A percentile compares a stretch with the other conserved stretches of the same genome.
Evolutionary conservation across 2,329 filamentous ascomycete genomes (phyloP).

Genomic region (Myriosclerotinia scirpicola): DNA sequence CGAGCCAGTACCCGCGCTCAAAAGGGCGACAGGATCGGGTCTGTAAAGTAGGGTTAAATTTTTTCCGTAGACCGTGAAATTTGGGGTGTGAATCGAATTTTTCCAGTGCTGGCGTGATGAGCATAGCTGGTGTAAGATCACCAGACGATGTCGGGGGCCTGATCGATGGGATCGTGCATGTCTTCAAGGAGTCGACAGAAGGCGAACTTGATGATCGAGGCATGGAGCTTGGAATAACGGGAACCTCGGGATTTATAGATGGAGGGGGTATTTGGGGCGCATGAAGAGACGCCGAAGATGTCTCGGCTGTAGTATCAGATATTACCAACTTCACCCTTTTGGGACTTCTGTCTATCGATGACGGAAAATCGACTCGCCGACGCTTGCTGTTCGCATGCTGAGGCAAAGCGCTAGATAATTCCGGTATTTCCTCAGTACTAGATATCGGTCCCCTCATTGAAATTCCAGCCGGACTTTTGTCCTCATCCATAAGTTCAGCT

Average conservation of each 20-base stretch:
- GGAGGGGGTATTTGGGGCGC: neutral
- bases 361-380: constrained; percentile 8
- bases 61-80: constrained; percentile 52
- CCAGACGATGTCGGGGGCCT: constrained; percentile 51
- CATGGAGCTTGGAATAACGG: neutral
- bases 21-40: constrained; percentile 53
- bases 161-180: constrained; percentile 54
- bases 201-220: neutral
- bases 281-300: neutral
- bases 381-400: constrained; percentile 13
- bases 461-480: neutral
- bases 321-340: constrained; percentile 1
- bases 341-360: constrained; percentile 1
- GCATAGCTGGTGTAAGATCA: constrained; percentile 49
- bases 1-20: constrained; percentile 77
- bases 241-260: neutral
- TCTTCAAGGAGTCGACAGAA: neutral
- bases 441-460: neutral
- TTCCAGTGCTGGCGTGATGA: constrained; percentile 57
- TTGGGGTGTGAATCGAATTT: constrained; percentile 47
- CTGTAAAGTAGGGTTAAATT: constrained; percentile 54
- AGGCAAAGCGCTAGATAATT: constrained; percentile 8
- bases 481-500: neutral
- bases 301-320: constrained; percentile 13
- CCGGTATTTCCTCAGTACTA: neutral